Base-by-base conservation (phyloP, 352 stramenopile genomes). In the Plasmopara viticola region DNA sequence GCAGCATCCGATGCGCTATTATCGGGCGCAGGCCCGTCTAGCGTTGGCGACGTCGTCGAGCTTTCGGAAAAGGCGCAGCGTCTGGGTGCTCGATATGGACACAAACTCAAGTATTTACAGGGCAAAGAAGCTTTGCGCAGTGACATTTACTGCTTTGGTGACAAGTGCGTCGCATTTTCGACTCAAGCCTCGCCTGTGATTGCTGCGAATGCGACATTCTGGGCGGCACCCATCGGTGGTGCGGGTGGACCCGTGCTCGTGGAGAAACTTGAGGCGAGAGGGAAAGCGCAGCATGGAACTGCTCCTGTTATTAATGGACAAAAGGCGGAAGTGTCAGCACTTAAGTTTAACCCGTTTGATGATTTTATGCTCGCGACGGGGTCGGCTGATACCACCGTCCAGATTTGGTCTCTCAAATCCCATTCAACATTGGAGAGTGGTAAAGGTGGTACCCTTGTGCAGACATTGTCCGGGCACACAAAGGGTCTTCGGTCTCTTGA, bases 101-200 rank as follows among this genome's bases (percentile, higher is more conserved):
- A 92, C 65, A 92, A 90, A 58, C 59, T 93, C 38, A 88, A 90
- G 51, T 93, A 88, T 53, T 60, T 93, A 17, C 81, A 85, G 34
- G 82, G 79, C 12, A 77, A 72, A 50, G 62, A 80, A 53, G 56
- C 68, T 13, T 56, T 68, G 10, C 82, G 82, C n/a, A 82, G 75
- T 47, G 66, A 83, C 15, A 45, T 74, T 25, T 79, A 86, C 44
- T 42, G 73, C 49, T 65, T 89, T 60, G 67, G 65, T 31, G 73
- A 87, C 62, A 66, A 64, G 48, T 51, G 60, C 7, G 58, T 74
- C 4, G 56, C 65, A 2, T 72, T 66, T 34, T 74, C 72, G 25
- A 73, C 63, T 30, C 66, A 68, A 35, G 69, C 61, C 3, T 80
- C 64, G 0, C 63, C 68, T 42, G 60, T 82, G 15, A 56, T 91